Evolutionary conservation across 257 asterid species (phyloP).

Genomic region (Voacanga thouarsii): DNA sequence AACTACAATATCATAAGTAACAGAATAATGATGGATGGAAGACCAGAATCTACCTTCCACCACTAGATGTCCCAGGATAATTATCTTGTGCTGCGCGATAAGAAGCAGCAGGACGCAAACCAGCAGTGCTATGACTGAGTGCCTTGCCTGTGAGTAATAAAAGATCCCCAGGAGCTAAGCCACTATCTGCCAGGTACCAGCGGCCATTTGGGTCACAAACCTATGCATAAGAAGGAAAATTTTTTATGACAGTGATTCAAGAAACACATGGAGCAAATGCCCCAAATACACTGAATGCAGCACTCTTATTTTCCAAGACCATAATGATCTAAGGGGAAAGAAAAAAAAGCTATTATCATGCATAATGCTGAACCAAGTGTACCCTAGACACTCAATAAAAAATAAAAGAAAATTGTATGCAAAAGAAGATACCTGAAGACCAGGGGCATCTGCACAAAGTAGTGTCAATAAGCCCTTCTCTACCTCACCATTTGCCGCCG

Average conservation of each 20-base stretch:
- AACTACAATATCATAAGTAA: slow-evolving; percentile 20
- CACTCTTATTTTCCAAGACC: neutral
- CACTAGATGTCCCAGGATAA: slow-evolving; percentile 35
- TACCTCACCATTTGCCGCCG: slow-evolving; percentile 52
- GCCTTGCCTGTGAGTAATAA: slow-evolving; percentile 90
- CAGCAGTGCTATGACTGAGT: slow-evolving; percentile 92
- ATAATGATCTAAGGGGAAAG: neutral
- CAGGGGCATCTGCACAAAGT: slow-evolving; percentile 80
- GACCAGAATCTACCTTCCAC: slow-evolving; percentile 61
- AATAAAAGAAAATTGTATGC: neutral
- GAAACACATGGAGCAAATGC: slow-evolving; percentile 11
- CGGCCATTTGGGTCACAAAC: slow-evolving; percentile 92
- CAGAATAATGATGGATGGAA: slow-evolving; percentile 13
- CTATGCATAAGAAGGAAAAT: slow-evolving; percentile 38
- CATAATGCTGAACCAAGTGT: neutral
- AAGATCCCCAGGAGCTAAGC: slow-evolving; percentile 77
- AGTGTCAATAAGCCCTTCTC: slow-evolving; percentile 85
- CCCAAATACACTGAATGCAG: slow-evolving; percentile 2
- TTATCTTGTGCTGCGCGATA: slow-evolving; percentile 55
- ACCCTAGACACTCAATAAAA: neutral
- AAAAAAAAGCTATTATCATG: neutral
- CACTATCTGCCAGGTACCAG: slow-evolving; percentile 92
- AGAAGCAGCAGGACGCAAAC: slow-evolving; percentile 79
- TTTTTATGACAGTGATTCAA: slow-evolving; percentile 21
- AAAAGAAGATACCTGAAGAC: slow-evolving; percentile 64